These are phyloP conservation scores for Saccharomyces hybrid DNA, from an alignment of 1,139 yeast species.

Conservation along the genomic window DNA sequence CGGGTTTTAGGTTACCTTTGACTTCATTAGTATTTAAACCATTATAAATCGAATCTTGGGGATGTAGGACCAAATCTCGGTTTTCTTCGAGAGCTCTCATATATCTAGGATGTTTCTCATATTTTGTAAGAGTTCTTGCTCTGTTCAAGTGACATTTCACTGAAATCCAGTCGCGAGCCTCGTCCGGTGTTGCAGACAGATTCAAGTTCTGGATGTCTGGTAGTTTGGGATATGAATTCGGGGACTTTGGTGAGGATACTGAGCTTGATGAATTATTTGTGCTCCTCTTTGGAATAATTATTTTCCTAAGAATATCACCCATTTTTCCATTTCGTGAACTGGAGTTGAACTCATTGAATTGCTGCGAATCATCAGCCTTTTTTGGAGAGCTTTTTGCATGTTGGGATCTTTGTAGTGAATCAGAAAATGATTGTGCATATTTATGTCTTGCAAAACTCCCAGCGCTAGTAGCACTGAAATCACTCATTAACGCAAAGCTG, in stretches of 20 bases:
- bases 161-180: constrained; percentile 40
- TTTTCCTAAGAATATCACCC: constrained; percentile 24
- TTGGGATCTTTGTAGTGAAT: constrained; percentile 27
- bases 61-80: constrained; percentile 57
- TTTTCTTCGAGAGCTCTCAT: constrained; percentile 62
- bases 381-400: background rate
- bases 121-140: constrained; percentile 62
- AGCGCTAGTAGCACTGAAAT: constrained; percentile 83
- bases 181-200: constrained; percentile 17
- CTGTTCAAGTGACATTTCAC: constrained; percentile 59
- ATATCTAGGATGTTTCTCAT: constrained; percentile 64
- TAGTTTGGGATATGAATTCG: constrained; percentile 20
- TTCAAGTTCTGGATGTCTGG: constrained; percentile 26
- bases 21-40: constrained; percentile 42
- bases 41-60: constrained; percentile 55
- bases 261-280: constrained; percentile 19
- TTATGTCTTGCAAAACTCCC: constrained; percentile 76
- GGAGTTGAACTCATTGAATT: constrained; percentile 5
- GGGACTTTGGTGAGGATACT: constrained; percentile 8
- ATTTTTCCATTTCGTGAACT: constrained; percentile 14
- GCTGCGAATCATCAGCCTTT: constrained; percentile 1
- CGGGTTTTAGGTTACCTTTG: constrained; percentile 26
- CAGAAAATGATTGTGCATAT: constrained; percentile 38
- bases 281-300: constrained; percentile 14
- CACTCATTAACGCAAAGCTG: constrained; percentile 41